Evolutionary conservation across 768 basidiomycete genomes (phyloP).

Genomic region (Russula olivacea): DNA sequence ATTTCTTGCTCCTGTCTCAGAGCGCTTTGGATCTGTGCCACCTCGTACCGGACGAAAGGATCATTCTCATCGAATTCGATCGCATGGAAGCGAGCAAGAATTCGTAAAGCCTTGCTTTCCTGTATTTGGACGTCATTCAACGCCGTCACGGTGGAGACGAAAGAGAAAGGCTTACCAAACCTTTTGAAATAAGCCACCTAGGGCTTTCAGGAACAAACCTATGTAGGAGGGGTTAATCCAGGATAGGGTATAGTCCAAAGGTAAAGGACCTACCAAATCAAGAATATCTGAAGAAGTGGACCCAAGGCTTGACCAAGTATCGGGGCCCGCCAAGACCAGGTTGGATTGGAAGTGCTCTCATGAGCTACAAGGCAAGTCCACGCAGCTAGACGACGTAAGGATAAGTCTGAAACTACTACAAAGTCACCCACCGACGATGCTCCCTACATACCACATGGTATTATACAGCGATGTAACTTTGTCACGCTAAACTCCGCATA

Average conservation of each 20-base stretch:
- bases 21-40: constrained; percentile 67
- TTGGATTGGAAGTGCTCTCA: constrained; percentile 30
- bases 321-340: constrained; percentile 64
- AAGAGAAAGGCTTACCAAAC: constrained; percentile 37
- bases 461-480: constrained; percentile 64
- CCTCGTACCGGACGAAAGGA: constrained; percentile 45
- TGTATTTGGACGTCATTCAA: constrained; percentile 21
- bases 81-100: constrained; percentile 71
- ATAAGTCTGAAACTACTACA: constrained; percentile 28
- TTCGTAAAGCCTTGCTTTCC: constrained; percentile 52
- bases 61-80: constrained; percentile 52
- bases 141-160: not conserved
- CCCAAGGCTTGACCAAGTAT: constrained; percentile 55
- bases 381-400: constrained; percentile 31
- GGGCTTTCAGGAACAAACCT: constrained; percentile 68
- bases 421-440: constrained; percentile 45
- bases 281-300: constrained; percentile 48
- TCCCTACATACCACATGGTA: constrained; percentile 69
- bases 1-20: constrained; percentile 56
- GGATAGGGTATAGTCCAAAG: not conserved
- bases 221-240: not conserved
- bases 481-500: constrained; percentile 38
- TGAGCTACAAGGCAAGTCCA: constrained; percentile 46
- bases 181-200: constrained; percentile 58
- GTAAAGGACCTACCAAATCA: constrained; percentile 42